Percentiles rank a stretch among this genome's conserved stretches.
Evolutionary conservation across 768 basidiomycete species (phyloP).

Genomic region (Mycena floridula): DNA sequence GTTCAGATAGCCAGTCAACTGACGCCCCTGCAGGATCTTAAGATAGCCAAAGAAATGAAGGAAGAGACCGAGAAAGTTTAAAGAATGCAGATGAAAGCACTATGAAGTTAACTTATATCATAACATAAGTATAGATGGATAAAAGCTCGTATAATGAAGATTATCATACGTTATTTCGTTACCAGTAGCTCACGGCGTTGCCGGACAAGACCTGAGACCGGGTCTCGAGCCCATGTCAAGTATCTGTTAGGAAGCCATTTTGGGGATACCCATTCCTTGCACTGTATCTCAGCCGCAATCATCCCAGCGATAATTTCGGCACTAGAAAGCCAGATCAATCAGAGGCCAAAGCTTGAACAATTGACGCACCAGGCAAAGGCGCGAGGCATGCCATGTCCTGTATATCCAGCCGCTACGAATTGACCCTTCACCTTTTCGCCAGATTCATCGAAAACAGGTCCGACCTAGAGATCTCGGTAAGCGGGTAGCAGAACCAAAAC

Average conservation of each 20-base stretch:
- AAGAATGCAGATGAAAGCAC: no score
- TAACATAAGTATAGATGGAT: no score
- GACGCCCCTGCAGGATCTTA: conserved; percentile 26
- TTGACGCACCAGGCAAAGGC: conserved; percentile 58
- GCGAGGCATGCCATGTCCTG: conserved; percentile 79
- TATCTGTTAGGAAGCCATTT: conserved; percentile 59
- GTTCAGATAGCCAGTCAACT: neutral
- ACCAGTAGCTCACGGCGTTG: neutral
- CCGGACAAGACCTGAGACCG: no score
- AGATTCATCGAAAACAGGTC: conserved; percentile 40
- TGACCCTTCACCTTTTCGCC: conserved; percentile 44
- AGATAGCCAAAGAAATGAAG: conserved; percentile 32
- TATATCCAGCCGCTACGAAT: conserved; percentile 67
- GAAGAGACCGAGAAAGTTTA: no score
- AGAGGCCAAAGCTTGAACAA: neutral
- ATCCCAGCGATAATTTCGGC: conserved; percentile 59
- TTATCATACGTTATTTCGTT: neutral
- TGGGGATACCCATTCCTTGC: conserved; percentile 39
- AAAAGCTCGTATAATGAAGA: no score
- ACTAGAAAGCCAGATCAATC: conserved; percentile 23
- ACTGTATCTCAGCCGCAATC: conserved; percentile 42
- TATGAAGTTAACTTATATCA: no score
- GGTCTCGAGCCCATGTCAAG: conserved; percentile 26
- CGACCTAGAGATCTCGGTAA: conserved; percentile 38
- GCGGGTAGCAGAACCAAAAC: neutral